Evolutionary conservation across 2,329 filamentous ascomycete species (phyloP), one percentile per base, ranked within the genome.

Genomic region (Fusarium pseudocircinatum): DNA sequence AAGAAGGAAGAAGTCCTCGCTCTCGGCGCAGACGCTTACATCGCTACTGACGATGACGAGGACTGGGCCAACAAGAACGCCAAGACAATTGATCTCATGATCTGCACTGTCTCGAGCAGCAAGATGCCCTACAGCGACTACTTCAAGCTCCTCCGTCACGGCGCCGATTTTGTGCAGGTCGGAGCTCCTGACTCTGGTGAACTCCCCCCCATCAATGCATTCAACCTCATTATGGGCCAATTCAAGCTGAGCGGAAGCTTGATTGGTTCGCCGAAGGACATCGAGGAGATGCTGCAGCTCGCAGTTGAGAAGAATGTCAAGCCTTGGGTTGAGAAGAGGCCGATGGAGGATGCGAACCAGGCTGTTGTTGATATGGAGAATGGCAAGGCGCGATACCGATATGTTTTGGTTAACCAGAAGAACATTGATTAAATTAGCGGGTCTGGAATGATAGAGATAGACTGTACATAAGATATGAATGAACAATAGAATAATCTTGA

Each of bases 141-240:
- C 80, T 83, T 94, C 67, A 79, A 84, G 34, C 83, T 94, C 14
- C 83, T 94, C 39, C 85, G 87, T 66, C 81, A 85, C 22, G 86
- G 89, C 54, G 91, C 92, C 10, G 85, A 84, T 20, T 90, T 93
- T 74, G 86, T 93, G 63, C 90, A 92, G 79, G 86, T 94, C 50
- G 91, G 70, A 10, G 72, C 65, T 63, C 84, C 39, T 54, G 76
- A 78, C 47, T 77, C 75, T 37, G 76, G 76, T 8, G 68, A 74
- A 28, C 62, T 78, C 0, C 76, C 76, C 30, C 71, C 75, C 24
- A 60, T 78, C 59, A 78, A 66, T 50, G 76, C 75, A 37, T 78
- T 78, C 53, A 63, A 63, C 32, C 72, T 78, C 18, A 66, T 78
- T 58, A 40, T 30, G 36, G 75, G 71, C 24, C 64, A 63, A 24